Conservation (phyloP, 1,139 yeast species). For the Geotrichum citri-aurantii region DNA sequence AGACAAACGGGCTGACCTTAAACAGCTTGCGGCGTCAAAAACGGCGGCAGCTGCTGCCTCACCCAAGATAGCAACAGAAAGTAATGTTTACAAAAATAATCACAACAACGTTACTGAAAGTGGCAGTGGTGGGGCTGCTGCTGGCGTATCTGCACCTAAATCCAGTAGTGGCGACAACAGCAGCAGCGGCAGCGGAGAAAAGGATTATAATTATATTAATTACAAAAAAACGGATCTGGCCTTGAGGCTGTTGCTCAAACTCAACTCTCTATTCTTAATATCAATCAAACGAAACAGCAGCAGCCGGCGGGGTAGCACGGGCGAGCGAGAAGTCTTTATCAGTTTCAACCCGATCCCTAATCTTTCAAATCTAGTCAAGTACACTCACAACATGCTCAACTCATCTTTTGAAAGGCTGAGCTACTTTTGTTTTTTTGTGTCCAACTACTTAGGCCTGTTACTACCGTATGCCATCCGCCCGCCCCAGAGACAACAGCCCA, state of each 20-base stretch:
- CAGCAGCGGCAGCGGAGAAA: background rate
- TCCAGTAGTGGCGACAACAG: background rate
- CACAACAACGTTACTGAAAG: background rate
- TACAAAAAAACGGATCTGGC: background rate
- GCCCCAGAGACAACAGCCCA: constrained; percentile 29
- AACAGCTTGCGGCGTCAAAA: background rate
- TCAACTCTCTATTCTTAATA: background rate
- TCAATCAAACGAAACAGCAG: background rate
- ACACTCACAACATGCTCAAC: constrained; percentile 29
- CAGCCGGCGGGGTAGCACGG: constrained; percentile 3
- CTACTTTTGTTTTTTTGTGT: constrained; percentile 29
- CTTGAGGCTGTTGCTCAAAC: background rate
- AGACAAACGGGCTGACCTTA: background rate
- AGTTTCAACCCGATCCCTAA: constrained; percentile 32
- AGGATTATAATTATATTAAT: background rate
- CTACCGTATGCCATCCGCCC: constrained; percentile 33
- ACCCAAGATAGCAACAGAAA: background rate
- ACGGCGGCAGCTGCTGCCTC: background rate
- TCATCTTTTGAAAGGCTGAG: constrained; percentile 34
- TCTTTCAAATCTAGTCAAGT: constrained; percentile 29
- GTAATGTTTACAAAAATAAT: too few relatives aligned
- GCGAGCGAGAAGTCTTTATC: constrained; percentile 23
- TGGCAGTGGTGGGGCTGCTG: background rate
- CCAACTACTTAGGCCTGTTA: constrained; percentile 33
- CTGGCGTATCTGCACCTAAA: background rate